A percentile compares a stretch with the other conserved stretches of the same genome.
phyloP scores from a whole-genome alignment of 305 asterid genomes.

The Rubia balearica region DNA sequence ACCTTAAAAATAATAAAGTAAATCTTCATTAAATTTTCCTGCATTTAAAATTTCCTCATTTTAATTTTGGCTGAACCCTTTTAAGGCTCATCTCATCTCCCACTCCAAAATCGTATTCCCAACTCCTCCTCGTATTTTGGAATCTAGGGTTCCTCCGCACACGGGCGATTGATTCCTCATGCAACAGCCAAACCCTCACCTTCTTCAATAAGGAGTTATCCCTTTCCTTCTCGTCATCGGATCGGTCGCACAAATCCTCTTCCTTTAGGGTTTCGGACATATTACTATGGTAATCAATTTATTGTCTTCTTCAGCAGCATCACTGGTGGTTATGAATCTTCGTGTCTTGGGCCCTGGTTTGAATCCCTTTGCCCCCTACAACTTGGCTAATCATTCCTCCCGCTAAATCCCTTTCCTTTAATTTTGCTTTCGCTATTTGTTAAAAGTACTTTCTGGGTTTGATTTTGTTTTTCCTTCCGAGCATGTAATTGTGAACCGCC shows the following conservation, averaged over 20 bases:
- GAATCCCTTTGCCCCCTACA: conserved; percentile 87
- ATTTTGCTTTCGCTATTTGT: neutral
- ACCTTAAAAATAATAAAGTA: too few relatives aligned
- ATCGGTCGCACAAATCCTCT: neutral
- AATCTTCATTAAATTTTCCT: too few relatives aligned
- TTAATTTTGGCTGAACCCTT: too few relatives aligned
- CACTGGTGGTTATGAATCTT: conserved; percentile 49
- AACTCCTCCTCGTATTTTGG: neutral
- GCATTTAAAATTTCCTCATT: too few relatives aligned
- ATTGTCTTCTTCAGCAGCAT: conserved; percentile 35
- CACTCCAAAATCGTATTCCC: neutral
- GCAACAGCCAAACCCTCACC: conserved; percentile 25
- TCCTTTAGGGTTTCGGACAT: neutral
- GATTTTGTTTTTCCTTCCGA: neutral
- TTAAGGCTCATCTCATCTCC: too few relatives aligned
- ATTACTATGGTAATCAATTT: conserved; percentile 43
- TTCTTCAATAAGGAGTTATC: conserved; percentile 9
- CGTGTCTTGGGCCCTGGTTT: conserved; percentile 92
- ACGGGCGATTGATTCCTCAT: conserved; percentile 10
- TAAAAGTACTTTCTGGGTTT: conserved; percentile 15
- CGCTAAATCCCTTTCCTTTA: conserved; percentile 42
- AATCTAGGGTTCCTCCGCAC: conserved; percentile 19
- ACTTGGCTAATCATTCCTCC: conserved; percentile 72
- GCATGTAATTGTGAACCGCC: neutral
- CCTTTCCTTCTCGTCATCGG: neutral